Evolutionary conservation across 805 yeast genomes (phyloP).

Genomic region (Kuraishia piskuri): DNA sequence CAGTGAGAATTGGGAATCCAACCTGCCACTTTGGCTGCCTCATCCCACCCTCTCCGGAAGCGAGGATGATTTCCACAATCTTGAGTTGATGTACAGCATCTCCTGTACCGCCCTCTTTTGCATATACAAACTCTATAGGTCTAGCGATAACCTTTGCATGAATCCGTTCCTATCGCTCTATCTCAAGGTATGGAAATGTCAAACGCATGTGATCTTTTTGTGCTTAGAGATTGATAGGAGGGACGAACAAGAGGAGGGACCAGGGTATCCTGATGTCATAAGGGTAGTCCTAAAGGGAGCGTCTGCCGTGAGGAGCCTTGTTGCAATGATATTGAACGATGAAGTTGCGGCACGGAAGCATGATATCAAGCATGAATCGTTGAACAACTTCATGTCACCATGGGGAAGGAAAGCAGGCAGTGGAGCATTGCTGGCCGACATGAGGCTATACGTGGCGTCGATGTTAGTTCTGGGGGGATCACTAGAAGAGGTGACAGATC

Average conservation of each 20-base stretch:
- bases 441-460: conserved; percentile 49
- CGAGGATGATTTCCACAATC: conserved; percentile 25
- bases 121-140: conserved; percentile 33
- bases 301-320: conserved; percentile 50
- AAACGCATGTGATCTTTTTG: conserved; percentile 47
- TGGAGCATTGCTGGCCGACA: conserved; percentile 53
- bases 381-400: conserved; percentile 56
- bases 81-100: conserved; percentile 38
- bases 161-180: conserved; percentile 58
- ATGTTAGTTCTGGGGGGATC: conserved; percentile 40
- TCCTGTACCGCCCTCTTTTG: conserved; percentile 31
- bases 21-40: conserved; percentile 29
- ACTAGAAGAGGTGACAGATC: conserved; percentile 40
- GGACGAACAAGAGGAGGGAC: conserved; percentile 32
- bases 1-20: conserved; percentile 23
- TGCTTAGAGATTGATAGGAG: conserved; percentile 55
- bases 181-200: conserved; percentile 57
- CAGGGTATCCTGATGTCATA: conserved; percentile 34
- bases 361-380: conserved; percentile 52
- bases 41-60: conserved; percentile 14
- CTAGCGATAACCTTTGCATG: conserved; percentile 30
- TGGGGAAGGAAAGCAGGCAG: conserved; percentile 52
- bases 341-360: conserved; percentile 32
- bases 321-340: conserved; percentile 53
- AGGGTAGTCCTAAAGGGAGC: conserved; percentile 51